Percentiles rank a stretch among this genome's conserved stretches.
These are phyloP conservation scores for Tulasnella sp. DNA, from an alignment of 768 basidiomycete genomes.

Conservation along the genomic window DNA sequence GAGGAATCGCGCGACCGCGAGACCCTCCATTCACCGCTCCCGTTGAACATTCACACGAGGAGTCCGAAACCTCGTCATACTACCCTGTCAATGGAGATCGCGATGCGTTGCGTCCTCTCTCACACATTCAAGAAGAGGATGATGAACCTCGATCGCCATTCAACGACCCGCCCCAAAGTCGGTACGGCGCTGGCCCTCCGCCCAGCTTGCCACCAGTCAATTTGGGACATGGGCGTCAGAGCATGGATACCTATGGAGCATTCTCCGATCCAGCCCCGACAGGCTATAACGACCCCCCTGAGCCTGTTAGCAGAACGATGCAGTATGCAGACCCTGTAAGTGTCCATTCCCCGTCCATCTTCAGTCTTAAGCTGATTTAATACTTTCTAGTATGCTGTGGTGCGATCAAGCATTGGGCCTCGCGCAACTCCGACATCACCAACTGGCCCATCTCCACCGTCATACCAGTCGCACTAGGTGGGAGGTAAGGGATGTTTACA, in stretches of 20 bases:
- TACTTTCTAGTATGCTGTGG: slow-evolving; percentile 61
- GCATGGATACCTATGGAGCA: slow-evolving; percentile 87
- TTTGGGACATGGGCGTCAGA: slow-evolving; percentile 51
- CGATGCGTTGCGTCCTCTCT: neutral
- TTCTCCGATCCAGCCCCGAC: slow-evolving; percentile 86
- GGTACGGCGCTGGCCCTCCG: slow-evolving; percentile 42
- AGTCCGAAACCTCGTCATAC: slow-evolving; percentile 37
- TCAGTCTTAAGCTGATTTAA: neutral
- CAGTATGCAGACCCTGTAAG: slow-evolving; percentile 77
- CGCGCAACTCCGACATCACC: neutral
- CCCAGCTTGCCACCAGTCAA: slow-evolving; percentile 30
- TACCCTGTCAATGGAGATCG: slow-evolving; percentile 10
- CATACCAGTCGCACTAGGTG: neutral
- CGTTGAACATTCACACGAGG: slow-evolving; percentile 40
- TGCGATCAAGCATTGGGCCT: slow-evolving; percentile 59
- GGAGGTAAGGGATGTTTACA: neutral
- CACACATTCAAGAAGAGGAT: slow-evolving; percentile 49
- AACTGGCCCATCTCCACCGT: neutral
- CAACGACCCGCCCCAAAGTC: slow-evolving; percentile 43
- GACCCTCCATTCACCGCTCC: slow-evolving; percentile 81
- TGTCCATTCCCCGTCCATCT: neutral
- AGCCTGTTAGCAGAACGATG: slow-evolving; percentile 85
- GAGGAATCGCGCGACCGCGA: slow-evolving; percentile 48
- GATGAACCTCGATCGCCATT: slow-evolving; percentile 51
- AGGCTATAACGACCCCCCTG: slow-evolving; percentile 56